These are phyloP conservation scores for Physcomitrellopsis africana DNA, from an alignment of 225 moss, liverwort and hornwort genomes.

Conservation along the genomic window DNA sequence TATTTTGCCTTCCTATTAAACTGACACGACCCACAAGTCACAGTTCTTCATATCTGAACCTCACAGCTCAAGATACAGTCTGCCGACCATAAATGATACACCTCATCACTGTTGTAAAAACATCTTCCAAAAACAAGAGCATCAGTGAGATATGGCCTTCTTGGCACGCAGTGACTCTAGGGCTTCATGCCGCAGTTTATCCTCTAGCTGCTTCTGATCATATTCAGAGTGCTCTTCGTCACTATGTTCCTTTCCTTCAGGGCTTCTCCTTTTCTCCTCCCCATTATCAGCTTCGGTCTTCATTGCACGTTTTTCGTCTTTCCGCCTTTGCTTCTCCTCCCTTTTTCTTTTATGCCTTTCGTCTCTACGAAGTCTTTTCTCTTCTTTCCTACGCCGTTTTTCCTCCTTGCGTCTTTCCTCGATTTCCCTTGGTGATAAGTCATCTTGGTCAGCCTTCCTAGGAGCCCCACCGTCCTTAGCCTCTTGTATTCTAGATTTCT, in stretches of 20 bases:
- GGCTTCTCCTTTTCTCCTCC: constrained; percentile 49
- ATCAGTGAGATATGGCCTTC: constrained; percentile 90
- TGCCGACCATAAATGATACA: constrained; percentile 62
- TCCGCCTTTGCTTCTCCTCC: constrained; percentile 83
- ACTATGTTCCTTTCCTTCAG: constrained; percentile 55
- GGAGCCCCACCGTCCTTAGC: constrained; percentile 54
- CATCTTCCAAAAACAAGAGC: constrained; percentile 63
- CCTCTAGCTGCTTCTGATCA: constrained; percentile 92
- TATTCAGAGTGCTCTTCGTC: constrained; percentile 75
- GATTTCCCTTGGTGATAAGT: constrained; percentile 68
- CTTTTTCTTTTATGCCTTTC: constrained; percentile 81
- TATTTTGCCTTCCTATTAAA: constrained; percentile 60
- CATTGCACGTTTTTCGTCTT: constrained; percentile 72
- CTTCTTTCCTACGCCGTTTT: constrained; percentile 81
- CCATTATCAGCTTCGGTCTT: constrained; percentile 54
- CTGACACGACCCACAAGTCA: constrained; percentile 64
- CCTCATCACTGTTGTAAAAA: constrained; percentile 48
- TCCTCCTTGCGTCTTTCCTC: constrained; percentile 72
- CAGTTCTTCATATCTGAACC: constrained; percentile 51
- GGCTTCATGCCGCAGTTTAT: constrained; percentile 85
- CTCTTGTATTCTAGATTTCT: constrained; percentile 58
- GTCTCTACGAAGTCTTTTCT: constrained; percentile 78
- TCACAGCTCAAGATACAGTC: constrained; percentile 58
- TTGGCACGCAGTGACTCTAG: constrained; percentile 92
- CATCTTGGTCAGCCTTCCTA: constrained; percentile 60